Evolutionary conservation across 1,284 basidiomycete genomes (phyloP), one percentile per base, ranked within the genome.

Genomic region (Cryptococcus sp.): DNA sequence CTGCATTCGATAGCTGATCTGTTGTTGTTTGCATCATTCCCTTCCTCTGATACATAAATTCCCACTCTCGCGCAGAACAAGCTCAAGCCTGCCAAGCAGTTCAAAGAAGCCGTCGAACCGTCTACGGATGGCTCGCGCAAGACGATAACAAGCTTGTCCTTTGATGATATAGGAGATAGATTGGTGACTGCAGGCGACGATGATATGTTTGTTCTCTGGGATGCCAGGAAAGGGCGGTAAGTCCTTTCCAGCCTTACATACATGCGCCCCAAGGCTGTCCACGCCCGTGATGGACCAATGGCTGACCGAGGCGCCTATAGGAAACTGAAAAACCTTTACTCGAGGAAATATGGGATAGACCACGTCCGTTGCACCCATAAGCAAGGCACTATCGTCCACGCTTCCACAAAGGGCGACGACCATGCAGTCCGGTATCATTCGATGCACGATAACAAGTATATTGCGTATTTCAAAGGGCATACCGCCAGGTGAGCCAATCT

Each of bases 271-370:
- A 38, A 10, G 25, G 48, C 26, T n/a, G 65, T 72, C 67, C 72
- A 67, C 70, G 66, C 55, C 55, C 52, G 59, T 62, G 59, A 22
- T 53, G 64, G 46, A 15, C 1, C 50, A 23, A 22, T 17, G 29
- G 23, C 41, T 10, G 25, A 17, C 8, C 8, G 26, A 13, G 10
- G 20, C 15, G 25, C 16, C 37, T 29, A 19, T 87, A 93, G 82
- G 72, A 85, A 86, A 58, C 67, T 85, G 39, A 91, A 91, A 76
- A 88, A 86, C 1, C 78, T 94, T 3, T 86, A 89, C 67, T 97
- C 93, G 0, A 92, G 94, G 76, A 99, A 99, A 77, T 99, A 99
- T 76, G 96, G 96, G 1, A 89, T 93, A 29, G 89, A 94, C 74
- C 84, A 96, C 17, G 91, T 93, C 17, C 86, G 93, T 2, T 97